A percentile compares a stretch with the other conserved stretches of the same genome.
Evolutionary conservation across 2,329 filamentous ascomycete species (phyloP).

Genomic region (Orbilia oligospora): DNA sequence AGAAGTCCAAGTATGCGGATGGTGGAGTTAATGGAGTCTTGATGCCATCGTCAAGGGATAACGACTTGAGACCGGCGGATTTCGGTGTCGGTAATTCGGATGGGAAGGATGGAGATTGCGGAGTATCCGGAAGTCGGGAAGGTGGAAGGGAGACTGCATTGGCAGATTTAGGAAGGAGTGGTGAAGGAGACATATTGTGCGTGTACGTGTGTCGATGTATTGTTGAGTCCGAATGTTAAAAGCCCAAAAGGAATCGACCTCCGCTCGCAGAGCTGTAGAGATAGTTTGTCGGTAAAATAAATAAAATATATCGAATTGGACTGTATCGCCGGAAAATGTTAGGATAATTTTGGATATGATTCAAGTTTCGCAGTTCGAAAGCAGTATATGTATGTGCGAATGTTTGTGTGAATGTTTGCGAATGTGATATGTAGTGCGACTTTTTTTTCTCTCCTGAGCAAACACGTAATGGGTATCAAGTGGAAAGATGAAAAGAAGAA

Average conservation of each 20-base stretch:
- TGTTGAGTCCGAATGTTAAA: not conserved
- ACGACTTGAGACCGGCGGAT: constrained; percentile 52
- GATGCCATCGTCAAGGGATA: constrained; percentile 71
- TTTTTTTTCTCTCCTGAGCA: not conserved
- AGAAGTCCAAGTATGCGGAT: constrained; percentile 90
- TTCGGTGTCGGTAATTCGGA: constrained; percentile 56
- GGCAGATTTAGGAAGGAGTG: constrained; percentile 52
- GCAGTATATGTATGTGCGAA: not conserved
- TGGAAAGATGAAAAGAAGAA: constrained; percentile 22
- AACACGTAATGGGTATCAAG: constrained; percentile 46
- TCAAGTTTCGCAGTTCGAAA: constrained; percentile 1
- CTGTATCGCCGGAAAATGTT: constrained; percentile 28
- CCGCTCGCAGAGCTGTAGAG: constrained; percentile 16
- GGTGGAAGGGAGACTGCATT: constrained; percentile 49
- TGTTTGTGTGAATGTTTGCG: not conserved
- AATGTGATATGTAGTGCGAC: constrained; percentile 21
- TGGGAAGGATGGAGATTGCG: constrained; percentile 50
- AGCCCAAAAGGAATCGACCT: constrained; percentile 1
- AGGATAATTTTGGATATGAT: constrained; percentile 34
- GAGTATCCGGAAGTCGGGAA: constrained; percentile 48
- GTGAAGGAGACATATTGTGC: constrained; percentile 47
- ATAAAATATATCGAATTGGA: constrained; percentile 11
- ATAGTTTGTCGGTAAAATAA: constrained; percentile 11
- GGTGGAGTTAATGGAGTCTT: constrained; percentile 94
- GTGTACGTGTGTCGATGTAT: not conserved